Base-by-base conservation (phyloP, 1,139 yeast genomes). In the Nakaseomyces sp. region DNA sequence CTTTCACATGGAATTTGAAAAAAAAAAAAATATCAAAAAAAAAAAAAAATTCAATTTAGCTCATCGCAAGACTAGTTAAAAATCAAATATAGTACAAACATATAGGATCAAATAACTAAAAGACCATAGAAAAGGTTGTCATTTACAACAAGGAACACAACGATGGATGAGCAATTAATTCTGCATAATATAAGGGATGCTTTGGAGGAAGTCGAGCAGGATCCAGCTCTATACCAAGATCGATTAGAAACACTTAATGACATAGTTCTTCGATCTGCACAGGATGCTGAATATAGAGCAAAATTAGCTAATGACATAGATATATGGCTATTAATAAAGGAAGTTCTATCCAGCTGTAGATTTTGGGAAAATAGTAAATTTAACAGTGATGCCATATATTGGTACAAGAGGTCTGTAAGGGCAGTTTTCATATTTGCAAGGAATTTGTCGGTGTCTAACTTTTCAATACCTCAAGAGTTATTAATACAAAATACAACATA, bases 371-470 rank as follows among this genome's bases (percentile, higher is more conserved):
- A 35, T 10, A 37, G 15, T 3, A 35, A 45, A n/a, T 46, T 46
- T 26, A 28, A 15, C 5, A 43, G 52, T 18, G 45, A 51, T 16
- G 46, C 45, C 18, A 33, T 41, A 42, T 43, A 22, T 19, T 43
- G 40, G 50, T 46, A 47, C 40, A 7, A 48, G 24, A 46, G 62
- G 45, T 44, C 53, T 0, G 36, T 61, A 2, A 55, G 72, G 42
- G 74, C 71, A 3, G 49, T 65, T 2, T 42, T 66, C 1, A 42
- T 70, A 1, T 39, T 69, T 20, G 61, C 65, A 18, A 55, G 72
- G 40, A 70, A 69, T 45, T 47, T 69, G 40, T 50, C 68, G 2
- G 64, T 55, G 3, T 57, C 60, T 43, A 56, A 56, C 40, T 58
- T 57, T 39, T 55, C 46, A 5, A 38, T 52, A 10, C 57, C 65